A percentile compares a stretch with the other conserved stretches of the same genome.
phyloP scores from a whole-genome alignment of 768 basidiomycete genomes.

The Clathrus columnatus region DNA sequence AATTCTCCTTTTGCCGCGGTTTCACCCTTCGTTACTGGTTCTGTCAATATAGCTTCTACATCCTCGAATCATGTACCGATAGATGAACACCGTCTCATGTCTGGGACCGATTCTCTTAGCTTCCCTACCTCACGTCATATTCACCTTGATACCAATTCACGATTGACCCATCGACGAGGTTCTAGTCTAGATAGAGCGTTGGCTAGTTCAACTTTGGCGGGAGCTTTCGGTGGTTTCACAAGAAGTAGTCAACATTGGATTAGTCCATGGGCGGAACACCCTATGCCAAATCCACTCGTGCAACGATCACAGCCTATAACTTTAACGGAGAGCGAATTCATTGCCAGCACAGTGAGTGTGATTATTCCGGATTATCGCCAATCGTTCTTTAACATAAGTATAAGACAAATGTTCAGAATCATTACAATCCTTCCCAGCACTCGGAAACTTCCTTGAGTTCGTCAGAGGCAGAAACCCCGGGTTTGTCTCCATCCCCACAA shows the following conservation, averaged over 20 bases:
- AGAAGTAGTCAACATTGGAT: neutral
- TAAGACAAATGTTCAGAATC: neutral
- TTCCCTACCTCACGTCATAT: neutral
- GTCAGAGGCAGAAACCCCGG: neutral
- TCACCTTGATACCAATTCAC: neutral
- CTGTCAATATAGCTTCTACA: neutral
- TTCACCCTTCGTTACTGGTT: neutral
- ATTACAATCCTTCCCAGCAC: neutral
- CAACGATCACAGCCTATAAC: neutral
- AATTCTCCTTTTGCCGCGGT: neutral
- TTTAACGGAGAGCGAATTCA: neutral
- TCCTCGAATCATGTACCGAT: no score
- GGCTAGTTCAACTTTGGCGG: conserved; percentile 3
- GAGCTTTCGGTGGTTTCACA: neutral
- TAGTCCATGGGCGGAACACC: neutral
- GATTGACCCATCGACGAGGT: neutral
- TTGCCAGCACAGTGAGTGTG: neutral
- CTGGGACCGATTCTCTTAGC: no score
- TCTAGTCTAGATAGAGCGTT: conserved; percentile 6
- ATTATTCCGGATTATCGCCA: no score
- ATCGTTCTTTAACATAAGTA: no score
- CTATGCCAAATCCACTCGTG: neutral
- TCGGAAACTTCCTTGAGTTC: neutral
- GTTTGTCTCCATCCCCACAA: conserved; percentile 1
- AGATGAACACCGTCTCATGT: no score